Evolutionary conservation across 768 basidiomycete species (phyloP).

Genomic region (Hirschioporus abietinus): DNA sequence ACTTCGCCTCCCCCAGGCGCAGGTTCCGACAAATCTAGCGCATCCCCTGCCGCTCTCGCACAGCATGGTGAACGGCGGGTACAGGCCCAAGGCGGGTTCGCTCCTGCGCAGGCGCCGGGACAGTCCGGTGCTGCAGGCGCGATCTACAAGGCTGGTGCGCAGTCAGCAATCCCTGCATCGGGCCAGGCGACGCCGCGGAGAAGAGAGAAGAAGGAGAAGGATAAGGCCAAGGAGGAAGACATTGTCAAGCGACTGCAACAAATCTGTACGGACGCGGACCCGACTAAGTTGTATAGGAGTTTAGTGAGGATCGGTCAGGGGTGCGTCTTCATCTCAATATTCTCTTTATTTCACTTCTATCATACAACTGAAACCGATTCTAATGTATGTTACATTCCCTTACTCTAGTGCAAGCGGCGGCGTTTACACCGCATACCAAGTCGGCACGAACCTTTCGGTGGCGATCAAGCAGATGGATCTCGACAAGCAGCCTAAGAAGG

Average conservation of each 20-base stretch:
- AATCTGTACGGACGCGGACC: slow-evolving; percentile 97
- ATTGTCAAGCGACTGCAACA: slow-evolving; percentile 86
- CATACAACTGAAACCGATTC: no score
- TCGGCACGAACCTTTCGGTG: no score
- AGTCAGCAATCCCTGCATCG: slow-evolving; percentile 55
- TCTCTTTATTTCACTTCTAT: no score
- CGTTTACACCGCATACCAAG: no score
- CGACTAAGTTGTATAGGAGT: slow-evolving; percentile 87
- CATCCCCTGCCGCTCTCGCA: slow-evolving; percentile 16
- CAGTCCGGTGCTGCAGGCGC: slow-evolving; percentile 19
- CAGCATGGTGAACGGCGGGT: slow-evolving; percentile 24
- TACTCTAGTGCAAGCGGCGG: no score
- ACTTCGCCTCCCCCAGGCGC: slow-evolving; percentile 3
- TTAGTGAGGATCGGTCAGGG: slow-evolving; percentile 98
- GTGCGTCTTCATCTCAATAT: no score
- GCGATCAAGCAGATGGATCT: no score
- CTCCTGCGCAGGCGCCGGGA: slow-evolving; percentile 34
- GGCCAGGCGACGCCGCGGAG: slow-evolving; percentile 80
- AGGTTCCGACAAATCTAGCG: slow-evolving; percentile 1
- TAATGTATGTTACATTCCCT: no score
- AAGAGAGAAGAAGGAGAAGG: slow-evolving; percentile 79
- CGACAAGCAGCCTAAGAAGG: no score
- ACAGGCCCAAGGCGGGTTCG: slow-evolving; percentile 54
- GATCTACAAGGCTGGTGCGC: slow-evolving; percentile 28
- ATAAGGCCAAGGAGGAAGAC: slow-evolving; percentile 78